A percentile compares a stretch with the other conserved stretches of the same genome.
Evolutionary conservation across 2,329 filamentous ascomycete genomes (phyloP).

Genomic region (Arthroderma sp.): DNA sequence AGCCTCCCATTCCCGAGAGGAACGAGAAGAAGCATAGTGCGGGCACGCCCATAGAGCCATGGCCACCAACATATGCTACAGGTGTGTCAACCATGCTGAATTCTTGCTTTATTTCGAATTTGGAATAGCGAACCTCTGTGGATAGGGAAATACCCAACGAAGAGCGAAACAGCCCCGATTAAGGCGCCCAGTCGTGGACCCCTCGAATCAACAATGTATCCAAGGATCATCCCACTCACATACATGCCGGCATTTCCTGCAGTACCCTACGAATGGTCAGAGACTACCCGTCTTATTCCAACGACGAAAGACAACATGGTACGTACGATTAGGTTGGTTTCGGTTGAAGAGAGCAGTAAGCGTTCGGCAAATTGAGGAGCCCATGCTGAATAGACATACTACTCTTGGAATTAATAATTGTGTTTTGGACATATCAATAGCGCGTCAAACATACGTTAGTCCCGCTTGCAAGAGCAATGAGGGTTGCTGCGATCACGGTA

Average conservation of each 20-base stretch:
- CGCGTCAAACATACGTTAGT: slow-evolving; percentile 54
- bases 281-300: not conserved
- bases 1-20: slow-evolving; percentile 76
- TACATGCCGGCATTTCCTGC: slow-evolving; percentile 71
- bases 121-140: slow-evolving; percentile 37
- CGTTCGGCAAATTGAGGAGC: slow-evolving; percentile 85
- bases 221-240: slow-evolving; percentile 73
- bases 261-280: slow-evolving; percentile 33
- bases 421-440: not conserved
- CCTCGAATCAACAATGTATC: slow-evolving; percentile 70
- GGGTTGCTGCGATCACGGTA: slow-evolving; percentile 72
- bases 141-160: slow-evolving; percentile 73
- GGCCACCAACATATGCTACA: slow-evolving; percentile 57
- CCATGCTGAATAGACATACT: slow-evolving; percentile 99
- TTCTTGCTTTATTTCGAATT: not conserved
- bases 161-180: slow-evolving; percentile 58
- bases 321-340: slow-evolving; percentile 77
- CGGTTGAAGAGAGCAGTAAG: slow-evolving; percentile 75
- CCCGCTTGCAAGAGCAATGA: slow-evolving; percentile 77
- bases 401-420: slow-evolving; percentile 4
- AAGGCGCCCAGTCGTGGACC: slow-evolving; percentile 70
- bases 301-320: not conserved
- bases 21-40: slow-evolving; percentile 71
- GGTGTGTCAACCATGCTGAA: slow-evolving; percentile 15
- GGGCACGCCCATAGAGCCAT: slow-evolving; percentile 41